Base-by-base conservation (phyloP, 805 yeast genomes). In the Maudiozyma saulgeensis region DNA sequence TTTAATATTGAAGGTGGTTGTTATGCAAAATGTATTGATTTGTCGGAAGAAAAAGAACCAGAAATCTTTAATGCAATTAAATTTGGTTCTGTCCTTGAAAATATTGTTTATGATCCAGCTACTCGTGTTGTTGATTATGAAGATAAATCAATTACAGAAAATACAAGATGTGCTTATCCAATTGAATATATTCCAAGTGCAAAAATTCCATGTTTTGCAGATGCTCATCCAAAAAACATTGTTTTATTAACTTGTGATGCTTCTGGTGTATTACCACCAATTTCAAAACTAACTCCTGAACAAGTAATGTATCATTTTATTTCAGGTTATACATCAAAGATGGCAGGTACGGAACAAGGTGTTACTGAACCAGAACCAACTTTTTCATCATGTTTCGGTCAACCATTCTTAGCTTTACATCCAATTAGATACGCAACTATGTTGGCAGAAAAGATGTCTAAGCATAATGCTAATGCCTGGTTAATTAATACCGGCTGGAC, bases 1-100 rank as follows among this genome's bases (percentile, higher is more conserved):
- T 91, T 91, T 83, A 93, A 93, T 80, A 90, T 91, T 64, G 99
- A 91, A 76, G 99, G 99, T 71, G 99, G 99, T 58, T 91, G 99
- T 78, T 91, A 91, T 76, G 98, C 98, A 63, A 91, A 91, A 75
- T 90, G 97, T 76, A 76, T 91, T 57, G 96, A 87, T 63, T 77
- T 91, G 57, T 74, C 87, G 46, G 83, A 76, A 56, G 97, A 87
- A 73, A 91, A 85, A 73, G 99, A 91, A 77, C 99, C 99, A 46
- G 99, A 91, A 75, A 91, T 91, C 68, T 93, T 82, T 79, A 81
- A 88, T 70, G 95, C 98, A 43, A 87, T 91, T 72, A 84, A 78
- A 70, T 91, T 89, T 63, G 99, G 99, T 63, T 79, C 98, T 16
- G 90, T 91, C 42, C 78, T 91, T 63, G 99, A 91, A 75, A 91